phyloP scores from a whole-genome alignment of 306 rosid species.

The Cucurbita maxima region DNA sequence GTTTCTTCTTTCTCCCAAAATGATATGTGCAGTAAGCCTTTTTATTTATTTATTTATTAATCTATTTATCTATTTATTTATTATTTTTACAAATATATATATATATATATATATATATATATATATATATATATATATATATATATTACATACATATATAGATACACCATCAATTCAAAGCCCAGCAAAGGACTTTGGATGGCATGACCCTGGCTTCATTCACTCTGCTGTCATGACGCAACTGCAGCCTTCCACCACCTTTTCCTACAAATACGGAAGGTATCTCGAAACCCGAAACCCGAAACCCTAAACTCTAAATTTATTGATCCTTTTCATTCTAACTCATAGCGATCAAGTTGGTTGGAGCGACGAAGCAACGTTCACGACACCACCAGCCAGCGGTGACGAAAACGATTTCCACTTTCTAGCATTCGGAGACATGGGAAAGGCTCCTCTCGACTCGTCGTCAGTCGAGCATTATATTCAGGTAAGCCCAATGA shows the following conservation, averaged over 20 bases:
- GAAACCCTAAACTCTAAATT: no score
- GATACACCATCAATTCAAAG: slow-evolving; percentile 24
- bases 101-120: no score
- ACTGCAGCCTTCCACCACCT: slow-evolving; percentile 47
- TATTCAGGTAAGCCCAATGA: slow-evolving; percentile 44
- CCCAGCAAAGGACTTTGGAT: slow-evolving; percentile 89
- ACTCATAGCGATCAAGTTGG: slow-evolving; percentile 40
- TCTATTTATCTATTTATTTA: no score
- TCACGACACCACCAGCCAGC: slow-evolving; percentile 56
- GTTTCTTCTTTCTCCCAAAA: slow-evolving; percentile 52
- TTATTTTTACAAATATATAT: no score
- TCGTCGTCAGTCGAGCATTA: slow-evolving; percentile 52
- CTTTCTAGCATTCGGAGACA: slow-evolving; percentile 65
- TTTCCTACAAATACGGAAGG: slow-evolving; percentile 76
- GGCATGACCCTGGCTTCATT: slow-evolving; percentile 95
- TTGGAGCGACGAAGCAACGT: slow-evolving; percentile 51
- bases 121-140: no score
- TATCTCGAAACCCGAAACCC: neutral
- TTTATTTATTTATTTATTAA: neutral
- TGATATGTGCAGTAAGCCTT: slow-evolving; percentile 72
- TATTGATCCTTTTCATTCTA: no score
- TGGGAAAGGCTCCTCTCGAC: slow-evolving; percentile 92
- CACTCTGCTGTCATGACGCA: slow-evolving; percentile 78
- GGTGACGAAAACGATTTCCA: slow-evolving; percentile 54
- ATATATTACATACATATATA: no score